phyloP scores from a whole-genome alignment of 176 grass and related monocot species.

The Oropetium thomaeum region DNA sequence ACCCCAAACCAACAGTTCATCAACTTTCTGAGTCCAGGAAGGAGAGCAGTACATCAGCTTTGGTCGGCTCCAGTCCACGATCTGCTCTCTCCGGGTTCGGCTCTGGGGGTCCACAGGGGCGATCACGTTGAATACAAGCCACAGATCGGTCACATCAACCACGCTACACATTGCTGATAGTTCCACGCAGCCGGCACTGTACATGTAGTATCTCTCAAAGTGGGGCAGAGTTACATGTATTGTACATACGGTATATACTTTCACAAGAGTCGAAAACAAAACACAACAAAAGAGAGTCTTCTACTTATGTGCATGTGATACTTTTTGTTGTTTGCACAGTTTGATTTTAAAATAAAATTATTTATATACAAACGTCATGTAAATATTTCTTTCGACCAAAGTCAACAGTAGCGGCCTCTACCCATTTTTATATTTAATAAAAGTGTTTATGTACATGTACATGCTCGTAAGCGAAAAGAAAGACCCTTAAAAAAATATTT shows the following conservation, averaged over 20 bases:
- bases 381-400: too few species aligned
- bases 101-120: not conserved
- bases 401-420: too few species aligned
- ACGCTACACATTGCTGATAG: constrained; percentile 1
- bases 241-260: too few species aligned
- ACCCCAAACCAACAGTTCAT: not conserved
- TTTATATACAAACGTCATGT: too few species aligned
- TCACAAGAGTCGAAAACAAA: not conserved
- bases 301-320: too few species aligned
- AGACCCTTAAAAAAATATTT: too few species aligned
- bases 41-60: constrained; percentile 6
- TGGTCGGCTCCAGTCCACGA: constrained; percentile 17
- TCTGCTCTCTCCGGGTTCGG: constrained; percentile 13
- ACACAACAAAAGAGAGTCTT: too few species aligned
- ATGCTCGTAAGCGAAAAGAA: too few species aligned
- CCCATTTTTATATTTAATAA: too few species aligned
- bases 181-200: not conserved
- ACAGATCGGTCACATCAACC: constrained; percentile 26
- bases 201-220: not conserved
- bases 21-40: not conserved
- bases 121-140: constrained; percentile 27
- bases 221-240: not conserved
- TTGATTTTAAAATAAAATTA: too few species aligned
- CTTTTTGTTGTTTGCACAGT: too few species aligned
- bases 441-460: too few species aligned